Evolutionary conservation across 1,284 basidiomycete species (phyloP), one percentile per base, ranked within the genome.

Genomic region (Pseudozyma sp.): DNA sequence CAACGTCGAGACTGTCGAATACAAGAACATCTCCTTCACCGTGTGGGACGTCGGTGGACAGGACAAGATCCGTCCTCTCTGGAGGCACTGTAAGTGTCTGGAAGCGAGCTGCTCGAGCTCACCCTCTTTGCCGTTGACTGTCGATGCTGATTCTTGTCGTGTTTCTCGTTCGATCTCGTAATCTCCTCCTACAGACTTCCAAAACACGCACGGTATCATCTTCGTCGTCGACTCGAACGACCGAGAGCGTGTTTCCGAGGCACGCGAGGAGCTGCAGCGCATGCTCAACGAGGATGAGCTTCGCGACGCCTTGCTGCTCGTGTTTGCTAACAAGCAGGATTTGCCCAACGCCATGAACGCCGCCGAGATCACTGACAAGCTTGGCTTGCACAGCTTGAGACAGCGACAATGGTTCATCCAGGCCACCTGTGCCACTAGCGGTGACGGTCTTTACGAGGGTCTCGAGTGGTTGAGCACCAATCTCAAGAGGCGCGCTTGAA

Each of bases 231-330:
- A 99, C 87, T 99, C 97, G 61, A 99, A 99, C 87, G 97, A 99
- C 88, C 89, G 97, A 87, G 97, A 99, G 87, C 96, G 97, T 92
- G 93, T 99, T 74, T 92, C 94, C 55, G 97, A 99, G 88, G 97
- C 97, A 55, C 92, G 97, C 73, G 97, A 99, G 88, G 97, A 99
- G 87, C 90, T 99, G 66, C 97, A 99, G 87, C 92, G 96, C 85
- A 99, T 99, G 95, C 88, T 99, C 86, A 98, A 97, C 87, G 97
- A 99, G 87, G 96, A 99, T 85, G 97, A 99, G 88, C 92, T 99
- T 79, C 93, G 96, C 75, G 94, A 99, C 86, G 97, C 97, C 53
- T 92, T 98, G 82, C 91, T 99, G 80, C 91, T 99, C 78, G 97
- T 99, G 82, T 99, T 99, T 87, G 96, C 97, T 39, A 99, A 99